phyloP scores from a whole-genome alignment of 768 basidiomycete genomes.

The Suillus variegatus region DNA sequence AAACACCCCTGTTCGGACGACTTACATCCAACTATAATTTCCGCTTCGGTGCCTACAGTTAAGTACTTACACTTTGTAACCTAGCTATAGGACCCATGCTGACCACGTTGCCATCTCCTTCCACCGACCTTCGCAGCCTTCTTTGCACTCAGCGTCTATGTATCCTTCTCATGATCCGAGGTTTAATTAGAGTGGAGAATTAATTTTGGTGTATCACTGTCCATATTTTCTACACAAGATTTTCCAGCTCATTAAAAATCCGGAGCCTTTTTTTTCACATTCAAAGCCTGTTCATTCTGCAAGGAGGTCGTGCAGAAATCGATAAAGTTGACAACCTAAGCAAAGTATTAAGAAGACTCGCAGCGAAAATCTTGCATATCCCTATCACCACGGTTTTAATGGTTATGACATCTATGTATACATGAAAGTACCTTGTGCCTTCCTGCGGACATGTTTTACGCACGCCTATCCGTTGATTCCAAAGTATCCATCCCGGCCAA shows the following conservation, averaged over 20 bases:
- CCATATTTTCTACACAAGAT: not conserved
- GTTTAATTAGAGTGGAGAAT: not conserved
- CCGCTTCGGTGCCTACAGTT: constrained; percentile 2
- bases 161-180: not conserved
- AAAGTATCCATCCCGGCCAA: not conserved
- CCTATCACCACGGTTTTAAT: not conserved
- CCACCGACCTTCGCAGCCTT: not conserved
- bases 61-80: not conserved
- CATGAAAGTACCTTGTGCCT: not conserved
- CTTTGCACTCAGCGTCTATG: not conserved
- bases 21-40: constrained; percentile 3
- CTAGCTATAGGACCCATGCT: not conserved
- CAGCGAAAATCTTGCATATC: not conserved
- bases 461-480: not conserved
- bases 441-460: not conserved
- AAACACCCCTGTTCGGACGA: constrained; percentile 1
- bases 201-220: not conserved
- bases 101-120: not conserved
- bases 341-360: too few species aligned
- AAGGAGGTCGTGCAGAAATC: not conserved
- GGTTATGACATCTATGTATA: not conserved
- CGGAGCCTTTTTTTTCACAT: not conserved
- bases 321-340: not conserved
- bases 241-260: not conserved
- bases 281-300: not conserved